Percentiles rank a stretch among this genome's conserved stretches.
Evolutionary conservation across 768 basidiomycete genomes (phyloP).

Genomic region (Psilocybe cyanescens): DNA sequence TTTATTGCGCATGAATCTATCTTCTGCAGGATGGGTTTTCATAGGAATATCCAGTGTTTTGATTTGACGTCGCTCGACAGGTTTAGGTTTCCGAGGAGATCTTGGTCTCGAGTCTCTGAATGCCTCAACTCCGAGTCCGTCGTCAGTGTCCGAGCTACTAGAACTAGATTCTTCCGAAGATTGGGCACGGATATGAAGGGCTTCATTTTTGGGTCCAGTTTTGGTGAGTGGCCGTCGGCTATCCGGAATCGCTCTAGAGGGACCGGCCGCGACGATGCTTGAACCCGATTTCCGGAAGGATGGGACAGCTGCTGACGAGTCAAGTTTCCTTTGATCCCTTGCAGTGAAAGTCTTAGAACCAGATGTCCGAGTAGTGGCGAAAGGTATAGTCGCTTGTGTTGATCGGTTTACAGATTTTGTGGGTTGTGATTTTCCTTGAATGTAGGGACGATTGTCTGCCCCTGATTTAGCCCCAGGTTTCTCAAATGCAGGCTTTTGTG

Average conservation of each 20-base stretch:
- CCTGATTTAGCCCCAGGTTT: constrained; percentile 6
- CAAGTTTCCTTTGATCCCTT: constrained; percentile 37
- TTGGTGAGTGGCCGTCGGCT: constrained; percentile 4
- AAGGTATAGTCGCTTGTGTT: constrained; percentile 5
- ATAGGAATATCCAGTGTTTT: constrained; percentile 62
- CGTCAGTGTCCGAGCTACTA: constrained; percentile 53
- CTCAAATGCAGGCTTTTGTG: constrained; percentile 17
- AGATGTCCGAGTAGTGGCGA: constrained; percentile 13
- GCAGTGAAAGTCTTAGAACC: constrained; percentile 30
- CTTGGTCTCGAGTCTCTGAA: constrained; percentile 56
- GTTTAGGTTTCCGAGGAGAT: constrained; percentile 60
- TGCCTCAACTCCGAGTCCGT: constrained; percentile 42
- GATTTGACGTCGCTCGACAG: constrained; percentile 61
- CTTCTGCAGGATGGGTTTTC: constrained; percentile 46
- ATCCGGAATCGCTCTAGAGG: constrained; percentile 9
- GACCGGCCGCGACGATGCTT: constrained; percentile 1
- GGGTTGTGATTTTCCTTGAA: constrained; percentile 14
- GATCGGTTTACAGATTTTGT: constrained; percentile 1
- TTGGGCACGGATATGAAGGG: constrained; percentile 21
- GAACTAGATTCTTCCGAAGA: constrained; percentile 37
- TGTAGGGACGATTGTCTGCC: constrained; percentile 12
- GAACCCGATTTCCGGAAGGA: constrained; percentile 41
- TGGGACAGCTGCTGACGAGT: constrained; percentile 38
- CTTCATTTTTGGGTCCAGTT: constrained; percentile 33
- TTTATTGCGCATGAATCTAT: constrained; percentile 58